These are phyloP conservation scores for Suillus hirtellus DNA, from an alignment of 768 basidiomycete genomes.

Conservation along the genomic window DNA sequence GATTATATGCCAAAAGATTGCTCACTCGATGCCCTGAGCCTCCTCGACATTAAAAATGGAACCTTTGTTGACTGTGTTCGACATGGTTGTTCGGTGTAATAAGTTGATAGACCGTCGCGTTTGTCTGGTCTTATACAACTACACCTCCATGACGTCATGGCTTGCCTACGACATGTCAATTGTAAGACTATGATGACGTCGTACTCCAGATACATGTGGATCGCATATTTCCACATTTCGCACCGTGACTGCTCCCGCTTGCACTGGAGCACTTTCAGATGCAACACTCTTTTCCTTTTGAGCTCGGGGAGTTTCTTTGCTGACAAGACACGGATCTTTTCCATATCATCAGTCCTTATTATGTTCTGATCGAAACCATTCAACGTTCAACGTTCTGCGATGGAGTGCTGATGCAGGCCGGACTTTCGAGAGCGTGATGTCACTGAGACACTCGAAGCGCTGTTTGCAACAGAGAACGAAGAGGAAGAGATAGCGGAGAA, in stretches of 20 bases:
- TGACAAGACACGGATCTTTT: conserved; percentile 8
- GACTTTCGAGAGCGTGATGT: too few relatives aligned
- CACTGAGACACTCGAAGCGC: too few relatives aligned
- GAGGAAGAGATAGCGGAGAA: too few relatives aligned
- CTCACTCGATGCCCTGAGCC: conserved; percentile 35
- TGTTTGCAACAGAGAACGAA: too few relatives aligned
- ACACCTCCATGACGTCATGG: neutral
- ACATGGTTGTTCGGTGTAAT: conserved; percentile 11
- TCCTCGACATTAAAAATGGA: conserved; percentile 42
- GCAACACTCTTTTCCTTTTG: conserved; percentile 24
- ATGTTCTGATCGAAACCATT: neutral
- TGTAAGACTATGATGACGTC: conserved; percentile 1
- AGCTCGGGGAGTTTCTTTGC: conserved; percentile 30
- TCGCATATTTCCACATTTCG: conserved; percentile 4
- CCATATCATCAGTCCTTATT: conserved; percentile 32
- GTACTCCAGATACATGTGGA: neutral
- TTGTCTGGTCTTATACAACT: neutral
- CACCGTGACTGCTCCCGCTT: conserved; percentile 22
- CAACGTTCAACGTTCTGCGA: too few relatives aligned
- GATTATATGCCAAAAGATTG: neutral
- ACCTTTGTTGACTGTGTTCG: conserved; percentile 8
- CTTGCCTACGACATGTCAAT: too few relatives aligned
- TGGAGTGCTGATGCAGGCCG: too few relatives aligned
- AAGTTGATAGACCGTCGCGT: neutral
- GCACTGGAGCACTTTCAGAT: conserved; percentile 26